Evolutionary conservation across 805 yeast species (phyloP), one percentile per base, ranked within the genome.

Genomic region (Candida anglica): DNA sequence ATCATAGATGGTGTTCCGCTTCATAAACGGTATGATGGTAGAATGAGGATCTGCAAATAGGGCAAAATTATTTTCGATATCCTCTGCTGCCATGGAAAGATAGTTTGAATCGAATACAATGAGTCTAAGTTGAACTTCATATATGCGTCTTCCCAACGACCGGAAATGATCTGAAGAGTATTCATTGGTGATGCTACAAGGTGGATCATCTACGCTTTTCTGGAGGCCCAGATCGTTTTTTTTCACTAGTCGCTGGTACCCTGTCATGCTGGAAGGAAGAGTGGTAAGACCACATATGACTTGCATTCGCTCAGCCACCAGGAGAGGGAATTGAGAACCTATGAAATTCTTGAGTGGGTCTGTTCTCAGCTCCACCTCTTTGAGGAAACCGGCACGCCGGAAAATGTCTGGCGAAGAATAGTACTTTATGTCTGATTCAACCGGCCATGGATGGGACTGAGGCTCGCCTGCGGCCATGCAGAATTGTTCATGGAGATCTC

Each of bases 11-110:
- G 42, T 34, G 39, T 56, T 51, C 14, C 40, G 42, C 28, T 49
- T 54, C 71, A 66, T 65, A 39, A 60, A 60, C 16, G 39, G 46
- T 6, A 50, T 44, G 9, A 60, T 45, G 13, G 60, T 28, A 3
- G 26, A 16, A 5, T 36, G 36, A 6, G 50, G 46, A 33, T 50
- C 43, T 16, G 38, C 34, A 20, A 59, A 50, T 26, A 48, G 26
- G 7, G 38, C 37, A 21, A 61, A 40, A 27, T 52, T 50, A 16
- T 43, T 40, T 20, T 49, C 46, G 6, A 66, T 36, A 6, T 63
- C 69, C 3, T 36, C 41, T 13, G 44, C 38, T 2, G 64, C 48
- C 11, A 52, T 37, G 1, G 71, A 50, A 7, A 66, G 48, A 38
- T 54, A 55, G 22, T 49, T 48, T 11, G 47, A 39, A 30, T 53